Evolutionary conservation across 257 asterid species (phyloP), one percentile per base, ranked within the genome.

Genomic region (Solanum appendiculatum): DNA sequence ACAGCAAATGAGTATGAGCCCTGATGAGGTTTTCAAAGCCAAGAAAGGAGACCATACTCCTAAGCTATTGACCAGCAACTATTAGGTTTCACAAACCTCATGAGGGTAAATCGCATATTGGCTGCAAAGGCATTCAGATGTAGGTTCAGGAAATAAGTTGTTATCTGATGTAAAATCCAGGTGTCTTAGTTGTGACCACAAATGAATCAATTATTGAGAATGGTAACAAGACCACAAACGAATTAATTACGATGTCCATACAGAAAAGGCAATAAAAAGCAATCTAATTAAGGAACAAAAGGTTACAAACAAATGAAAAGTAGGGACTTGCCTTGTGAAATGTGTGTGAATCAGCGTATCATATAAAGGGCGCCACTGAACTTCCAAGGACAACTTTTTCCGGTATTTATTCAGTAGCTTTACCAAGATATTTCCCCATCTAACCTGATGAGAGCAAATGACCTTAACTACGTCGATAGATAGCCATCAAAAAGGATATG

Each of bases 371-470:
- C 96, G 92, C 99, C 99, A 97, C 86, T 92, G 98, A 89, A 96
- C 92, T 89, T 91, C 87, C 89, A 97, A 87, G 90, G 95, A 91
- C 88, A 97, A 86, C 90, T 90, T 96, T 91, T 93, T 96, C 91
- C 97, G 91, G 92, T 93, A 96, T 87, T 95, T 97, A 90, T 96
- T 94, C 93, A 97, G 88, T 83, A 95, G 58, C 89, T 90, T 96
- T 88, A 97, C 98, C 92, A 97, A 88, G 86, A 97, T 87, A 87
- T 91, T 91, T 92, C 98, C 99, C 99, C 99, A 97, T 93, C 98
- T 95, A 92, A 95, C 98, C 99, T 97, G 91, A 89, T 87, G 85
- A 84, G 89, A 88, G 84, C 86, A 92, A 87, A 92, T 80, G 29
- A 29, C 85, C 40, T 46, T 80, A 80, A 80, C 66, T 29, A 31